Conservation (phyloP, 2,329 filamentous ascomycete species). For the Sphaerulina vaccinii region DNA sequence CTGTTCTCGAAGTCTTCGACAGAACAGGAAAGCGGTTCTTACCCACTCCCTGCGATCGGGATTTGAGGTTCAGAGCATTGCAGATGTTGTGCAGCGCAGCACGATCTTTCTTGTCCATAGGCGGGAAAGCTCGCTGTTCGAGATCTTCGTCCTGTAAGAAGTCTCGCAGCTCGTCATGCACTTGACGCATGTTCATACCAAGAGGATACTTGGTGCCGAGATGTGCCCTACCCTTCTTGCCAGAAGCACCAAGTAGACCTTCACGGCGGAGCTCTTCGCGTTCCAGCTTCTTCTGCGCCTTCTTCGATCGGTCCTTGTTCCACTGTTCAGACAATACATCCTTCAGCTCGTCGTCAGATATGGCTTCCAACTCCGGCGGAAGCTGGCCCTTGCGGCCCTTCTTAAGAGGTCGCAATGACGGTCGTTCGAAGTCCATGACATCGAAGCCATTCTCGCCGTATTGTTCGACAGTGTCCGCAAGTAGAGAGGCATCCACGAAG, state of each 20-base stretch:
- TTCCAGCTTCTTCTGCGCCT: constrained; percentile 48
- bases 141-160: constrained; percentile 67
- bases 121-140: constrained; percentile 70
- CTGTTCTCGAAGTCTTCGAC: constrained; percentile 69
- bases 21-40: constrained; percentile 72
- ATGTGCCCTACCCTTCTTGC: constrained; percentile 43
- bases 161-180: constrained; percentile 68
- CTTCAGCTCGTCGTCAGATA: constrained; percentile 47
- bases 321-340: constrained; percentile 42
- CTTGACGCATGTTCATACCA: constrained; percentile 68
- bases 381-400: constrained; percentile 58
- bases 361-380: constrained; percentile 38
- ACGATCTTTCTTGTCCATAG: constrained; percentile 76
- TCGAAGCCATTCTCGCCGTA: constrained; percentile 73
- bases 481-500: constrained; percentile 56
- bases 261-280: constrained; percentile 47
- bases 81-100: constrained; percentile 80
- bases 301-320: constrained; percentile 48
- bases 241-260: constrained; percentile 41
- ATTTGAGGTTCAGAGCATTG: constrained; percentile 72
- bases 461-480: constrained; percentile 60
- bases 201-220: constrained; percentile 69
- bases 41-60: constrained; percentile 76
- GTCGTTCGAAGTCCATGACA: constrained; percentile 77
- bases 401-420: constrained; percentile 63